Percentiles rank a stretch among this genome's conserved stretches.
Evolutionary conservation across 495 filamentous ascomycete genomes (phyloP).

Genomic region (Tuber calosporum): DNA sequence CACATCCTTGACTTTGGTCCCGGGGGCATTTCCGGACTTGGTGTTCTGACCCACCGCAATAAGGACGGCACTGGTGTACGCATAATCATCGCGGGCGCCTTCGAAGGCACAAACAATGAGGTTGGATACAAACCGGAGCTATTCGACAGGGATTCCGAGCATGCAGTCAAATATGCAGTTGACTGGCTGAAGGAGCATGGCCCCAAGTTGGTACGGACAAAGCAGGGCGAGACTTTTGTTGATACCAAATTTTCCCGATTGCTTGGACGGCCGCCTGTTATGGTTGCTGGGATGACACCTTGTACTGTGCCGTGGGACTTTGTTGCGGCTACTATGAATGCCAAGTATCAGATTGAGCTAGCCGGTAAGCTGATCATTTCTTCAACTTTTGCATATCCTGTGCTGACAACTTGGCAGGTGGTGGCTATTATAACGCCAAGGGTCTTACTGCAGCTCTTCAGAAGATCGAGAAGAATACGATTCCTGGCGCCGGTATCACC

Average conservation of each 20-base stretch:
- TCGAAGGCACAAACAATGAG: slow-evolving; percentile 80
- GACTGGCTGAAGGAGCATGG: slow-evolving; percentile 98
- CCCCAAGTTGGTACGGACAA: slow-evolving; percentile 78
- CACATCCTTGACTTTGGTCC: slow-evolving; percentile 96
- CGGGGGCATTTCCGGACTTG: slow-evolving; percentile 90
- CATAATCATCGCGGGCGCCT: slow-evolving; percentile 82
- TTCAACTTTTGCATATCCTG: not conserved
- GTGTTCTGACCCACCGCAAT: slow-evolving; percentile 94
- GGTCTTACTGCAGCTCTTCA: slow-evolving; percentile 79
- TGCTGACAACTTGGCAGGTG: slow-evolving; percentile 47
- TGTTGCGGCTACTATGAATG: slow-evolving; percentile 89
- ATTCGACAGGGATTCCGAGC: slow-evolving; percentile 87
- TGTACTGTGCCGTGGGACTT: slow-evolving; percentile 93
- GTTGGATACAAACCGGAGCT: slow-evolving; percentile 96
- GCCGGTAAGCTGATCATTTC: slow-evolving; percentile 45
- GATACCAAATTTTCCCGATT: slow-evolving; percentile 97
- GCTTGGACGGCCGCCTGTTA: slow-evolving; percentile 77
- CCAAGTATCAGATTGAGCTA: slow-evolving; percentile 88
- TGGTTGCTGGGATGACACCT: slow-evolving; percentile 96
- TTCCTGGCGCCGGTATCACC: slow-evolving; percentile 84
- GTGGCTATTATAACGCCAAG: slow-evolving; percentile 88
- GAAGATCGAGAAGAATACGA: slow-evolving; percentile 84
- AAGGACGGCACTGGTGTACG: slow-evolving; percentile 97
- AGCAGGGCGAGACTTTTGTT: slow-evolving; percentile 76
- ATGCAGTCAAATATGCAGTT: slow-evolving; percentile 90